A percentile compares a stretch with the other conserved stretches of the same genome.
phyloP scores from a whole-genome alignment of 2,329 filamentous ascomycete genomes.

The Sphaceloma murrayae region DNA sequence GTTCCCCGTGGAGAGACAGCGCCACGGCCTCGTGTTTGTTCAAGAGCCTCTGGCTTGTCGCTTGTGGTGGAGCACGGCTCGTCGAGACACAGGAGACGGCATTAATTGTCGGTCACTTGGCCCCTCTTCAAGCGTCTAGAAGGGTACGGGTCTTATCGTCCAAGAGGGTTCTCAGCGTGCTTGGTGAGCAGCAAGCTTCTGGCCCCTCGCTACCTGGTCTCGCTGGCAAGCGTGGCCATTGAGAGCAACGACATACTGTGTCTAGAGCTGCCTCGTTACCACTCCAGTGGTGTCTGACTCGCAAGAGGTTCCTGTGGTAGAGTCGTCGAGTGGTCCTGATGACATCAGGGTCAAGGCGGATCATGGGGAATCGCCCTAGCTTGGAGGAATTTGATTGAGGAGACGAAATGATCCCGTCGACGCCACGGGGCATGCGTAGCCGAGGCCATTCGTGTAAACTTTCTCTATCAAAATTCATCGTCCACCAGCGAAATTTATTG shows the following conservation, averaged over 20 bases:
- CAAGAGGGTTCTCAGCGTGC: too few relatives aligned
- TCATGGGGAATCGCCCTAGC: neutral
- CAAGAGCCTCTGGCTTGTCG: neutral
- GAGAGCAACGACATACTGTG: neutral
- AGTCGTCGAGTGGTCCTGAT: neutral
- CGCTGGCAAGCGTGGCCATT: too few relatives aligned
- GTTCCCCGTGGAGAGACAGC: conserved; percentile 8
- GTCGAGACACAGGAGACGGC: conserved; percentile 1
- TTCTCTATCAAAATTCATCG: conserved; percentile 1
- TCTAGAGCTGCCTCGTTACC: neutral
- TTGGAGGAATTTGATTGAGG: neutral
- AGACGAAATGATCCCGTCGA: too few relatives aligned
- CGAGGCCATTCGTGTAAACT: conserved; percentile 10
- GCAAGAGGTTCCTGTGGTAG: neutral
- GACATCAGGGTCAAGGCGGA: neutral
- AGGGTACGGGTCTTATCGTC: too few relatives aligned
- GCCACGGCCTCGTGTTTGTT: neutral
- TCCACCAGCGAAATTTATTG: conserved; percentile 1
- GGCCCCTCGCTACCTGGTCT: too few relatives aligned
- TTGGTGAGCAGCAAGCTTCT: neutral
- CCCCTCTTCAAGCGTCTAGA: too few relatives aligned
- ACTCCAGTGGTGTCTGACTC: too few relatives aligned
- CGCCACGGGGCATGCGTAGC: neutral
- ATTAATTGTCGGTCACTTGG: too few relatives aligned
- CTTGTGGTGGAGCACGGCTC: conserved; percentile 4